A percentile compares a stretch with the other conserved stretches of the same genome.
These are phyloP conservation scores for Chiua sp. DNA, from an alignment of 1,284 basidiomycete species.

Conservation along the genomic window DNA sequence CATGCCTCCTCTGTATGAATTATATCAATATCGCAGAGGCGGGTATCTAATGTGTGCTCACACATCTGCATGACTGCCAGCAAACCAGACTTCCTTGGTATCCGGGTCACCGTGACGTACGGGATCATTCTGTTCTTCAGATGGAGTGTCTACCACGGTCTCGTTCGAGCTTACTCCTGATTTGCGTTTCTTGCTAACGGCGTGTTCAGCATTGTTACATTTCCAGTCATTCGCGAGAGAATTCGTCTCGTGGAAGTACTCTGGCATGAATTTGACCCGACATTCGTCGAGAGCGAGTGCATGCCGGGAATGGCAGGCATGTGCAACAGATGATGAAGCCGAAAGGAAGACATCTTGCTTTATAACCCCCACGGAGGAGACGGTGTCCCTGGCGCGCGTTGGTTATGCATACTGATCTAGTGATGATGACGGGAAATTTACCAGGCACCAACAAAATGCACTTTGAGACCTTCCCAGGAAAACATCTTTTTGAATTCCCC, in stretches of 20 bases:
- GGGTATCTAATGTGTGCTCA: constrained; percentile 11
- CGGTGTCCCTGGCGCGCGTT: constrained; percentile 45
- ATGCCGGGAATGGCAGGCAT: constrained; percentile 46
- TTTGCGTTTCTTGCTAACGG: background rate
- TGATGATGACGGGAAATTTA: constrained; percentile 10
- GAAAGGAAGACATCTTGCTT: constrained; percentile 32
- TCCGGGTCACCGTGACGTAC: constrained; percentile 8
- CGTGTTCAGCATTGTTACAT: constrained; percentile 12
- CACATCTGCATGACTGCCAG: constrained; percentile 41
- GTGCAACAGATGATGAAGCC: constrained; percentile 21
- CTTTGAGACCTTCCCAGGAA: constrained; percentile 33
- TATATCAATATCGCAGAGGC: background rate
- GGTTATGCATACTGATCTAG: background rate
- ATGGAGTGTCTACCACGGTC: no score
- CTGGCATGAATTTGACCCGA: constrained; percentile 48
- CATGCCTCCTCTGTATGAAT: constrained; percentile 25
- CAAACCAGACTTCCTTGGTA: constrained; percentile 41
- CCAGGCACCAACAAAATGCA: constrained; percentile 51
- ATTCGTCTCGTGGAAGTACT: constrained; percentile 40
- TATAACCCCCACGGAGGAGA: constrained; percentile 42
- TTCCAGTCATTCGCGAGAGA: constrained; percentile 5
- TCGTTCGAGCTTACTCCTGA: no score
- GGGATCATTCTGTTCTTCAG: background rate
- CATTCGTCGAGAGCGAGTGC: constrained; percentile 47
- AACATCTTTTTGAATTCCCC: constrained; percentile 44